These are phyloP conservation scores for Trichoderma endophyticum DNA, from an alignment of 2,329 filamentous ascomycete genomes.

Conservation along the genomic window DNA sequence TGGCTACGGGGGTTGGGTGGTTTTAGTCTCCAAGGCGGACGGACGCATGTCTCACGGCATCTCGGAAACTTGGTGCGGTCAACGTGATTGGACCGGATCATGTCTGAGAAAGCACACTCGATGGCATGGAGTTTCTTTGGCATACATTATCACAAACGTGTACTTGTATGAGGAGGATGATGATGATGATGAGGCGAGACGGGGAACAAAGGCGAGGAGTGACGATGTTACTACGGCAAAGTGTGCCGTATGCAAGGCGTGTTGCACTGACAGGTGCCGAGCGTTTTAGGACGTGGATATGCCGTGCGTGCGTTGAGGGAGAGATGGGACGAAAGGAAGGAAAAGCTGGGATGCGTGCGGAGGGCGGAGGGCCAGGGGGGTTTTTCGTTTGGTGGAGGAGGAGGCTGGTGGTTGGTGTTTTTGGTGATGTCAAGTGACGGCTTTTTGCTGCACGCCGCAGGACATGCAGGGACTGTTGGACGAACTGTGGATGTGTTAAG, in stretches of 20 bases:
- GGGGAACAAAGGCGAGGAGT: neutral
- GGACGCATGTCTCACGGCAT: neutral
- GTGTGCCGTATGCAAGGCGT: neutral
- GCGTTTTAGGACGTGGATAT: neutral
- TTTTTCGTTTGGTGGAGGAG: neutral
- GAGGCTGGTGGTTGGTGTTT: neutral
- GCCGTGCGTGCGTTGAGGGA: neutral
- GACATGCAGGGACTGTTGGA: neutral
- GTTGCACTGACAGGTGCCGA: neutral
- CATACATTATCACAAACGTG: neutral
- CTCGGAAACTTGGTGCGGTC: neutral
- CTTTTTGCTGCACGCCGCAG: neutral
- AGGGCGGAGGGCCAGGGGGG: neutral
- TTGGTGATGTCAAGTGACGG: constrained; percentile 9
- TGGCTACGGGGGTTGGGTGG: neutral
- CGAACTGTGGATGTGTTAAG: too few relatives aligned
- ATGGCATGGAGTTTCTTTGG: neutral
- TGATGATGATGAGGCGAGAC: neutral
- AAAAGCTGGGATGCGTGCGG: neutral
- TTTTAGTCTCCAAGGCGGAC: neutral
- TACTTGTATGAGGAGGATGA: neutral
- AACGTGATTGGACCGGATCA: neutral
- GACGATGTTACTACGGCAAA: neutral
- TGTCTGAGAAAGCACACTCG: neutral
- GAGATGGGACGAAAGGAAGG: neutral